Conservation (phyloP, 2,329 filamentous ascomycete genomes). For the Chaetomium sp. region DNA sequence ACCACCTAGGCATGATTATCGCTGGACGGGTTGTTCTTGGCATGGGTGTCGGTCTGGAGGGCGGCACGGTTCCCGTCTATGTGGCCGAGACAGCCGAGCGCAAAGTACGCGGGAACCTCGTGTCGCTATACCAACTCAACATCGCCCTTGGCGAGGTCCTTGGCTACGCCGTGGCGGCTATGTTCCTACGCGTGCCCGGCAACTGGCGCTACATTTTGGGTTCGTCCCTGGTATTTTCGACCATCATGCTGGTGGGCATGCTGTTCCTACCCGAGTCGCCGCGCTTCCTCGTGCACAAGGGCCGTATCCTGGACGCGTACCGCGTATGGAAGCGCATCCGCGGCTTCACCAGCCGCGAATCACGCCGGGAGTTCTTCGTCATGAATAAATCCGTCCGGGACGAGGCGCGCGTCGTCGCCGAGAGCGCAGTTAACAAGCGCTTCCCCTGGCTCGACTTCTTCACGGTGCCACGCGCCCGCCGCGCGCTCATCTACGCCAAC, state of each 20-base stretch:
- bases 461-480: conserved; percentile 20
- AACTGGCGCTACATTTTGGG: conserved; percentile 24
- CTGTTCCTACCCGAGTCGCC: conserved; percentile 21
- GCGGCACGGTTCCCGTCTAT: conserved; percentile 21
- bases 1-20: conserved; percentile 11
- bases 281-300: conserved; percentile 20
- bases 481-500: conserved; percentile 21
- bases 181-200: conserved; percentile 20
- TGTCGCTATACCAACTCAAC: conserved; percentile 23
- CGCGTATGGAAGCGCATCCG: conserved; percentile 22
- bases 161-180: conserved; percentile 20
- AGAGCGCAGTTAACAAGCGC: conserved; percentile 22
- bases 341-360: conserved; percentile 11
- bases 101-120: conserved; percentile 17
- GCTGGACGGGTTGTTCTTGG: conserved; percentile 17
- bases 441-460: conserved; percentile 24
- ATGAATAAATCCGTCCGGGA: conserved; percentile 17
- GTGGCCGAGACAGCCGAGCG: conserved; percentile 18
- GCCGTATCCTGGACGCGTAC: conserved; percentile 18
- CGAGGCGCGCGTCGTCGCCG: conserved; percentile 13
- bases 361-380: conserved; percentile 20
- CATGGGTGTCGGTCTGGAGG: conserved; percentile 19
- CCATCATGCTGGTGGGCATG: conserved; percentile 20
- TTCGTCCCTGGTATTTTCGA: conserved; percentile 20
- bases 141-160: conserved; percentile 21